Conservation (phyloP, 306 rosid species). For the Quercus glauca region DNA sequence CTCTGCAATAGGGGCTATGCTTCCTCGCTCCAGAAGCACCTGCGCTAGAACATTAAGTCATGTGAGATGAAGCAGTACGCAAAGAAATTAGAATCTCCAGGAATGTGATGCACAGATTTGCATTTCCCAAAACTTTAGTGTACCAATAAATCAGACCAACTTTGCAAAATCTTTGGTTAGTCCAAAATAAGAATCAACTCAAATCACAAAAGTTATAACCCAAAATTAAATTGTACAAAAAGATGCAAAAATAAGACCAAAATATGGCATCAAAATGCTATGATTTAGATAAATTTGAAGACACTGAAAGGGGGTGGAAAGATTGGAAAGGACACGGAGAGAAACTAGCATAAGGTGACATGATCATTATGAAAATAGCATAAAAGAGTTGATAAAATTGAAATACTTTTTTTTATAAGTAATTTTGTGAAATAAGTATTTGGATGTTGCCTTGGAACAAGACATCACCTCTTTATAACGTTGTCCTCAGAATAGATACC, state of each 20-base stretch:
- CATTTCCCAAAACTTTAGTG: neutral
- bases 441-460: neutral
- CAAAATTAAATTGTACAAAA: neutral
- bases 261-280: neutral
- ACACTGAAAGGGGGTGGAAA: neutral
- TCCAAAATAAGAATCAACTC: neutral
- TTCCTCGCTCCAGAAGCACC: conserved; percentile 68
- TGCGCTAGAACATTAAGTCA: conserved; percentile 25
- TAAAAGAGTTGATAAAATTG: neutral
- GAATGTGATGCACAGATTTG: neutral
- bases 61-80: conserved; percentile 8
- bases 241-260: neutral
- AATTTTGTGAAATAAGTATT: too few species aligned
- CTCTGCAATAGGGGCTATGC: conserved; percentile 40
- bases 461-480: neutral
- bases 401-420: neutral
- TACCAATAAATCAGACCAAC: neutral
- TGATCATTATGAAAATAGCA: neutral
- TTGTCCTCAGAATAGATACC: neutral
- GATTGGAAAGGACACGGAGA: neutral
- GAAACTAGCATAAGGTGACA: neutral
- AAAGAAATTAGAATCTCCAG: neutral
- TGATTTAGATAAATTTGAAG: neutral
- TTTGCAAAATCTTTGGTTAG: neutral
- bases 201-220: neutral